Evolutionary conservation across 805 yeast species (phyloP).

Genomic region (Saccharomycopsis vini): DNA sequence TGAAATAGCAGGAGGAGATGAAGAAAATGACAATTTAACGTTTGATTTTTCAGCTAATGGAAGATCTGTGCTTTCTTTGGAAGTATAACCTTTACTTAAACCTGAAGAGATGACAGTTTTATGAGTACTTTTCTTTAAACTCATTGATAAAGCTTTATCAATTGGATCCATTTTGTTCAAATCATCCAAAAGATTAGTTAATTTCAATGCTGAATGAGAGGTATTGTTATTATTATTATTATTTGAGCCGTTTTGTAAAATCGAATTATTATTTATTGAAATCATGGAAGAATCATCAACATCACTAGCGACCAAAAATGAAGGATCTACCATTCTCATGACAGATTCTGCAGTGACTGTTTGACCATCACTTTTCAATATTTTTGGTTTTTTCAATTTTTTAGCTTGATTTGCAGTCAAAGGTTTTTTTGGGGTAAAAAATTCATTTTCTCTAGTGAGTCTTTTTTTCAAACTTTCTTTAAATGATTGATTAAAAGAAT

Average conservation of each 20-base stretch:
- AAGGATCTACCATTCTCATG: constrained; percentile 19
- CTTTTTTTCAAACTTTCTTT: constrained; percentile 10
- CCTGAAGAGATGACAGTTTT: constrained; percentile 3
- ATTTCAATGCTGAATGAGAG: constrained; percentile 8
- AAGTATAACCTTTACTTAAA: constrained; percentile 11
- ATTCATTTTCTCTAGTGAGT: constrained; percentile 8
- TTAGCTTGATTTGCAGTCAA: not conserved
- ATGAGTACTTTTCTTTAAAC: not conserved
- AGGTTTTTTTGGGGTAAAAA: constrained; percentile 9
- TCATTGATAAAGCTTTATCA: constrained; percentile 11
- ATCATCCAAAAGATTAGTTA: constrained; percentile 16
- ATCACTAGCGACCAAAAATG: constrained; percentile 18
- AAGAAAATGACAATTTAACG: not conserved
- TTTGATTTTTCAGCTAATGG: not conserved
- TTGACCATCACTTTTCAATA: constrained; percentile 18
- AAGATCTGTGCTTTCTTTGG: constrained; percentile 1
- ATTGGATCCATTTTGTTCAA: constrained; percentile 18
- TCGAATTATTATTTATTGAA: constrained; percentile 8
- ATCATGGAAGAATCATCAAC: constrained; percentile 18
- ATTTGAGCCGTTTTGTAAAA: not conserved
- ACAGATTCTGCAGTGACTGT: constrained; percentile 20
- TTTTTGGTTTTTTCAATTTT: constrained; percentile 19
- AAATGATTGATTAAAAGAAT: constrained; percentile 11
- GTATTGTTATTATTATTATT: not conserved
- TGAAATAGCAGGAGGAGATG: no score